phyloP scores from a whole-genome alignment of 2,329 filamentous ascomycete species.

The Penicillium expansum region DNA sequence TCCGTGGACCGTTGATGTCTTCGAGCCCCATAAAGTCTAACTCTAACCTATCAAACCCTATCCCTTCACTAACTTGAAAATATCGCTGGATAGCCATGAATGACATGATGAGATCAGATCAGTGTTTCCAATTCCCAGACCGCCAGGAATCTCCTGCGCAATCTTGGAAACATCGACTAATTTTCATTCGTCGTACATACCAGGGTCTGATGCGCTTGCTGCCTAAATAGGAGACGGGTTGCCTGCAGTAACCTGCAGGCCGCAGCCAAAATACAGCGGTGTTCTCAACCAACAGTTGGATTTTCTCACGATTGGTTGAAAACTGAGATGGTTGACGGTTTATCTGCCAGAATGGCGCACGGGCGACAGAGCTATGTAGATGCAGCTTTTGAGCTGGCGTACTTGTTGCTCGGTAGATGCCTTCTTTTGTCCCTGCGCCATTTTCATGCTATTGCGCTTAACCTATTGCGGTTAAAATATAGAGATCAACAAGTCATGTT shows the following conservation, averaged over 20 bases:
- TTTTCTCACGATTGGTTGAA: not conserved
- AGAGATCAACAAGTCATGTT: not conserved
- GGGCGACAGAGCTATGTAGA: not conserved
- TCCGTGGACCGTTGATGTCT: not conserved
- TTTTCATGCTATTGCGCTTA: not conserved
- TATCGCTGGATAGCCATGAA: no score
- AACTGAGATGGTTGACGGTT: not conserved
- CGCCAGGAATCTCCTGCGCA: not conserved
- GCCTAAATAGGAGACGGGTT: not conserved
- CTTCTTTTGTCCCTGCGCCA: not conserved
- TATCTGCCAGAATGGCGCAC: not conserved
- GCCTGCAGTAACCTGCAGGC: not conserved
- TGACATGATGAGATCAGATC: not conserved
- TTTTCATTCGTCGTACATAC: not conserved
- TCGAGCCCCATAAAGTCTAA: not conserved
- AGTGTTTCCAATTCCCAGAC: not conserved
- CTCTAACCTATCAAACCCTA: not conserved
- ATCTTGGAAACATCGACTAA: not conserved
- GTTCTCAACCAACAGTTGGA: not conserved
- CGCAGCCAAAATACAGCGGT: not conserved
- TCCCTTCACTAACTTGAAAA: not conserved
- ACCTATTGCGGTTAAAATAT: not conserved
- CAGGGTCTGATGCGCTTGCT: not conserved
- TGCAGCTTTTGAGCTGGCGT: not conserved
- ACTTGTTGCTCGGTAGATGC: not conserved